Evolutionary conservation across 2,329 filamentous ascomycete species (phyloP).

Genomic region (Cryphonectria nitschkei): DNA sequence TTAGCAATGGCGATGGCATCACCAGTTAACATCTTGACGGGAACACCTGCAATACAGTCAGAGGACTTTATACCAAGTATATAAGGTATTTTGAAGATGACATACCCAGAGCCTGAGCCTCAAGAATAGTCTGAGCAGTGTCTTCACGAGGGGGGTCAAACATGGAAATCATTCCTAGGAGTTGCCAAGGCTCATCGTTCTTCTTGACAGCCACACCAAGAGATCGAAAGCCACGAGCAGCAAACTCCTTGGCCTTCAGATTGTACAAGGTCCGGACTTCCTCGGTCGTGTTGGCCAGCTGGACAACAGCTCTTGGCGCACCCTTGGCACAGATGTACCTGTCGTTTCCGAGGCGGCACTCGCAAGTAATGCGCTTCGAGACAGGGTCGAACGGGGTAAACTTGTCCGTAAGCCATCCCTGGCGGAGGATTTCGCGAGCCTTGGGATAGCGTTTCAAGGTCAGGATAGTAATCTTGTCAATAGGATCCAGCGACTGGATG

Average conservation of each 20-base stretch:
- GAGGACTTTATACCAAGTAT: neutral
- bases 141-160: constrained; percentile 81
- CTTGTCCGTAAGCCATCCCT: constrained; percentile 77
- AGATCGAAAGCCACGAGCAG: constrained; percentile 78
- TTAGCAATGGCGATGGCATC: constrained; percentile 79
- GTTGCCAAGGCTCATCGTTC: constrained; percentile 55
- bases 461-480: constrained; percentile 78
- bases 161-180: constrained; percentile 78
- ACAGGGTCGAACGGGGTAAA: constrained; percentile 80
- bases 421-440: constrained; percentile 73
- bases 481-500: constrained; percentile 76
- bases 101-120: constrained; percentile 49
- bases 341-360: constrained; percentile 71
- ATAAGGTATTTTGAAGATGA: neutral
- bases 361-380: constrained; percentile 76
- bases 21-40: constrained; percentile 82
- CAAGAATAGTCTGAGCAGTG: constrained; percentile 76
- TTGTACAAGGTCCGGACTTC: constrained; percentile 69
- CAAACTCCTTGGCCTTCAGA: constrained; percentile 75
- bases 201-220: constrained; percentile 70
- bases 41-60: constrained; percentile 54
- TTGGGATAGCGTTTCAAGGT: constrained; percentile 78
- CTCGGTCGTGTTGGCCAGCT: constrained; percentile 68
- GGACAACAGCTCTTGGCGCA: constrained; percentile 75
- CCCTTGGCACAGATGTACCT: constrained; percentile 76